phyloP scores from a whole-genome alignment of 192 early-diverging fungal species.

The Gryganskiella cystojenkinii region DNA sequence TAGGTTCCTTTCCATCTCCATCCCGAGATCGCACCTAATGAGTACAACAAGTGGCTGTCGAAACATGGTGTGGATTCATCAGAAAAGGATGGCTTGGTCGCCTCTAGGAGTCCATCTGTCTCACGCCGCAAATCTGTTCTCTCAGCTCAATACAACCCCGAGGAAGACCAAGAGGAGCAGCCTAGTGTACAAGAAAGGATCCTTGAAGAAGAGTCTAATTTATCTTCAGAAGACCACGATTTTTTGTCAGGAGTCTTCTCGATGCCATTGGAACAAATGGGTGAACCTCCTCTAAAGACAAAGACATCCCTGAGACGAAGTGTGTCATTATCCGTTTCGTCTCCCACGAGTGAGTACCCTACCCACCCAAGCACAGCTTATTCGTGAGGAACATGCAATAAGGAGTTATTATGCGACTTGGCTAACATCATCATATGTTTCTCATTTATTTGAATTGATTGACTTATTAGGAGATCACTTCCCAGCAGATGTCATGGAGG shows the following conservation, averaged over 20 bases:
- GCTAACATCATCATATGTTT: background rate
- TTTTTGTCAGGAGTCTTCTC: constrained; percentile 37
- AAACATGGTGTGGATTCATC: constrained; percentile 45
- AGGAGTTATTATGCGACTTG: no score
- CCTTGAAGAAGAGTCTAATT: constrained; percentile 16
- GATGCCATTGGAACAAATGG: constrained; percentile 32
- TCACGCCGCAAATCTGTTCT: constrained; percentile 51
- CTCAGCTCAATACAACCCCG: constrained; percentile 54
- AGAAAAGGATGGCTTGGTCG: constrained; percentile 22
- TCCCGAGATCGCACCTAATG: constrained; percentile 59
- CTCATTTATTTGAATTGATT: background rate
- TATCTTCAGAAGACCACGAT: constrained; percentile 1
- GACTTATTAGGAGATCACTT: constrained; percentile 54
- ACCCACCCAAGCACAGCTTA: no score
- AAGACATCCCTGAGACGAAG: constrained; percentile 44
- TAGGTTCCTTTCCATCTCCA: constrained; percentile 58
- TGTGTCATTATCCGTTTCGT: constrained; percentile 37
- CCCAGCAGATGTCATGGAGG: constrained; percentile 51
- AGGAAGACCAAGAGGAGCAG: constrained; percentile 42
- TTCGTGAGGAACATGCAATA: no score
- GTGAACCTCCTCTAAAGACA: constrained; percentile 29
- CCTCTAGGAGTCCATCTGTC: constrained; percentile 31
- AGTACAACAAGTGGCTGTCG: constrained; percentile 55
- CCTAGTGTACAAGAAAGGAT: constrained; percentile 24
- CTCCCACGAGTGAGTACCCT: constrained; percentile 31